Evolutionary conservation across 176 grass and related monocot genomes (phyloP), one percentile per base, ranked within the genome.

Genomic region (Elymus sibiricus): DNA sequence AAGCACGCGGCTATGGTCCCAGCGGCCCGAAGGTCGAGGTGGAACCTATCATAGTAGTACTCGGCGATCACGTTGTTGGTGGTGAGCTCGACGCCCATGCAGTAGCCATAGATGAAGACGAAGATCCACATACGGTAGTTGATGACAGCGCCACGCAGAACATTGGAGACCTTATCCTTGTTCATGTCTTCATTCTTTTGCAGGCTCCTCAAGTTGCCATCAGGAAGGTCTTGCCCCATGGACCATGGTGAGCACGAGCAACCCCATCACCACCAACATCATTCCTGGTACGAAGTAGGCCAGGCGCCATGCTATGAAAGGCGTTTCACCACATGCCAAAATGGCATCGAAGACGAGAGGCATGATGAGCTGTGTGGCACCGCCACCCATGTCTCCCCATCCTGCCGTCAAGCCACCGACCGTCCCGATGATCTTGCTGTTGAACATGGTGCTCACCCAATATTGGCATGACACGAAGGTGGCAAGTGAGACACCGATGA

Each of bases 61-160:
- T 98, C 95, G 10, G 93, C 91, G 68, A 98, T 98, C 35, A 98
- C 89, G 49, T 98, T 98, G 85, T 95, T 87, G 24, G 93, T 98
- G 35, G 93, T 98, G 14, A 98, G 89, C 86, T 98, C 91, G 12
- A 98, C 93, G 16, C 95, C 95, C 95, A 98, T 98, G 77, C 46
- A 79, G 65, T 98, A 98, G 17, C 95, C 95, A 56, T 98, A 98
- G n/a, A 98, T 76, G 11, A 98, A 77, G 12, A 93, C 95, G 21
- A 98, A 95, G 70, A 95, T 81, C 95, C 93, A 98, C 25, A 93
- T 98, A 0, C 95, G 76, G 56, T 98, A 98, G 88, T 98, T 98
- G 27, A 86, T 95, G 11, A 76, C 74, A 0, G 95, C 95, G 46
- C 90, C 79, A 58, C 86, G 81, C 0, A 98, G 11, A 3, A 98